phyloP scores from a whole-genome alignment of 2,329 filamentous ascomycete genomes.

The Chaetomiaceae sp. region DNA sequence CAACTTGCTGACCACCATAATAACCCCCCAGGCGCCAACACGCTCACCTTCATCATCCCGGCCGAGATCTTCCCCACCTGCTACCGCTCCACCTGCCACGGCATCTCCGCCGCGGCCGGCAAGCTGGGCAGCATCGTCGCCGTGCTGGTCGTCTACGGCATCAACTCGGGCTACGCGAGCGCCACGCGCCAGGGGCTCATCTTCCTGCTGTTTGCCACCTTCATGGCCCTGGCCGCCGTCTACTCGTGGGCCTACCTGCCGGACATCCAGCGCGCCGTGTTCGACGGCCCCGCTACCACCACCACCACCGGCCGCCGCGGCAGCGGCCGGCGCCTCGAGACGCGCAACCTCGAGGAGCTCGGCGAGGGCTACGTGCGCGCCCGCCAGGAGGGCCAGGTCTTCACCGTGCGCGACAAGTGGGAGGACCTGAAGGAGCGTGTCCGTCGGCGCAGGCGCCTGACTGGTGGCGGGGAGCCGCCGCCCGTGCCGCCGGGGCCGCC shows the following conservation, averaged over 20 bases:
- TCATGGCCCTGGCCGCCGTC: conserved; percentile 43
- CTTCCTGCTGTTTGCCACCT: conserved; percentile 45
- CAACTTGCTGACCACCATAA: too few species aligned
- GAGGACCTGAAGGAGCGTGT: conserved; percentile 32
- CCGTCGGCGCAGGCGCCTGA: conserved; percentile 24
- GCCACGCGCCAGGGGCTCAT: conserved; percentile 42
- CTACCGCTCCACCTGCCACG: conserved; percentile 57
- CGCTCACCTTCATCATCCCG: conserved; percentile 57
- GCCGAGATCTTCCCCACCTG: conserved; percentile 60
- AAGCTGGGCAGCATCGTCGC: conserved; percentile 52
- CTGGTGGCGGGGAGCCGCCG: not conserved
- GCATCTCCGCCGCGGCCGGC: conserved; percentile 54
- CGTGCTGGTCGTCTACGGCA: conserved; percentile 44
- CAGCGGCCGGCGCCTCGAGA: conserved; percentile 30
- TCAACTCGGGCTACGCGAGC: conserved; percentile 40
- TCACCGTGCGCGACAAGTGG: conserved; percentile 40
- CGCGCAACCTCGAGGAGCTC: conserved; percentile 45
- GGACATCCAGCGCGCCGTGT: conserved; percentile 39
- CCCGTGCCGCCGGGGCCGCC: not conserved
- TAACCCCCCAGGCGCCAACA: conserved; percentile 46
- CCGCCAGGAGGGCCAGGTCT: conserved; percentile 37
- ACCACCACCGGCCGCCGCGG: too few species aligned
- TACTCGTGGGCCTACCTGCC: conserved; percentile 49
- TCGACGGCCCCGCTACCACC: conserved; percentile 27
- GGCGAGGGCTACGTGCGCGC: conserved; percentile 43